Evolutionary conservation across 139 green algal genomes (phyloP), one percentile per base, ranked within the genome.

Genomic region (Pycnococcus provasolii): DNA sequence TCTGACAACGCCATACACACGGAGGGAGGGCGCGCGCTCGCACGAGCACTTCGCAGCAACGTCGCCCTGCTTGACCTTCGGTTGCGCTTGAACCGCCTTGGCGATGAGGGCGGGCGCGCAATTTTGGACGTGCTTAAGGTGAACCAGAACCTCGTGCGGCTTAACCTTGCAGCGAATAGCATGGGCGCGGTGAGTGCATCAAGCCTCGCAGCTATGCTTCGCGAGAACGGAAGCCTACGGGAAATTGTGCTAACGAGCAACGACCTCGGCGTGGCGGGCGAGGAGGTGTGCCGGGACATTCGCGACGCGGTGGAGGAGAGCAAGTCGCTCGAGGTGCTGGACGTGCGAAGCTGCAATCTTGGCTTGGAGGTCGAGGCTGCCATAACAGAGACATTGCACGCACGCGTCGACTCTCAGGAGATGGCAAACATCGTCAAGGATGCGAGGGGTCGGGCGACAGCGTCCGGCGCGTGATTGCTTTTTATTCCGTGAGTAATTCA

Each of bases 21-120:
- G 9, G 86, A 92, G 60, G 81, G 85, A 42, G 85, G 79, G 44
- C 77, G 85, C 42, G 83, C 84, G 2, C 77, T 91, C 3, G 84
- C 79, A 0, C 73, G 84, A 15, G 79, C 84, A 1, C 67, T 91
- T 42, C 76, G 74, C 37, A 65, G 48, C 45, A 87, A 87, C 68
- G 46, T 67, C 3, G 67, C 73, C 5, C 59, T 87, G 45, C 41
- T 79, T 37, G 76, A 58, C 1, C 59, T 88, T 3, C 86, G 86
- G 65, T 68, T 88, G 51, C 72, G 80, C 47, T 75, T 91, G 1
- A 90, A 92, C 68, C 77, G 84, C 52, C 76, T 92, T 57, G 84
- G 81, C 4, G 84, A 92, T 53, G 81, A 87, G 51, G 86, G 86
- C 13, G 79, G 74, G 66, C 71, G 70, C 8, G 54, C 67, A 2